Conservation (phyloP, 2,329 filamentous ascomycete species). For the Trichocomaceae sp. region DNA sequence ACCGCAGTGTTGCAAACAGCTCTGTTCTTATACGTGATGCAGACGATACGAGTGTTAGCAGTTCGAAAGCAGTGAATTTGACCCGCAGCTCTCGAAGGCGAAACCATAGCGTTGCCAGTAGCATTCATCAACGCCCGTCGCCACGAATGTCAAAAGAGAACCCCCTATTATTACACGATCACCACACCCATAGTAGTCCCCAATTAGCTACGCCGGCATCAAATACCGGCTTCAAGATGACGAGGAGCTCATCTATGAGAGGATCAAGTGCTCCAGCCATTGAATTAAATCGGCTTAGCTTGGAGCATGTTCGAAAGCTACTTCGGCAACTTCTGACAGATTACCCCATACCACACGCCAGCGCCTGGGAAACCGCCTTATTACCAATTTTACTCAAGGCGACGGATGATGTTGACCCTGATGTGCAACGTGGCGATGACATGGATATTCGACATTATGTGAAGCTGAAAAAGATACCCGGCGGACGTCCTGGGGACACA, state of each 20-base stretch:
- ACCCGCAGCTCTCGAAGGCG: constrained; percentile 63
- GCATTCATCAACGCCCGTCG: constrained; percentile 62
- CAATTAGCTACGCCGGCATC: constrained; percentile 31
- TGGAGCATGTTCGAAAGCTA: constrained; percentile 80
- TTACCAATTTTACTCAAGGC: constrained; percentile 85
- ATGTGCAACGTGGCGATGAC: constrained; percentile 82
- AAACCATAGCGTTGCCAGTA: constrained; percentile 78
- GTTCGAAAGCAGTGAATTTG: constrained; percentile 52
- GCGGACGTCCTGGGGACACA: constrained; percentile 82
- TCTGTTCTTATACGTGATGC: constrained; percentile 62
- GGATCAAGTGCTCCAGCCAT: constrained; percentile 66
- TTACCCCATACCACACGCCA: constrained; percentile 61
- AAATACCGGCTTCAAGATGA: constrained; percentile 46
- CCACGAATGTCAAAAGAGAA: constrained; percentile 59
- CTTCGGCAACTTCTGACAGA: constrained; percentile 78
- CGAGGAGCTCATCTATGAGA: constrained; percentile 77
- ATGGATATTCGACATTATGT: constrained; percentile 98
- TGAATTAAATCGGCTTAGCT: constrained; percentile 78
- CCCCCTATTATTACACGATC: constrained; percentile 36
- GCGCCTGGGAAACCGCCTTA: constrained; percentile 82
- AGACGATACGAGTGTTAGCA: constrained; percentile 58
- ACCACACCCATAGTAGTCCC: constrained; percentile 33
- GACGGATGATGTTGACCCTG: constrained; percentile 89
- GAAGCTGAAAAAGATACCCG: constrained; percentile 93
- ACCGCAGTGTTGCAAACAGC: constrained; percentile 67